Conservation (phyloP, 2,329 filamentous ascomycete species). For the Phialocephala subalpina region DNA sequence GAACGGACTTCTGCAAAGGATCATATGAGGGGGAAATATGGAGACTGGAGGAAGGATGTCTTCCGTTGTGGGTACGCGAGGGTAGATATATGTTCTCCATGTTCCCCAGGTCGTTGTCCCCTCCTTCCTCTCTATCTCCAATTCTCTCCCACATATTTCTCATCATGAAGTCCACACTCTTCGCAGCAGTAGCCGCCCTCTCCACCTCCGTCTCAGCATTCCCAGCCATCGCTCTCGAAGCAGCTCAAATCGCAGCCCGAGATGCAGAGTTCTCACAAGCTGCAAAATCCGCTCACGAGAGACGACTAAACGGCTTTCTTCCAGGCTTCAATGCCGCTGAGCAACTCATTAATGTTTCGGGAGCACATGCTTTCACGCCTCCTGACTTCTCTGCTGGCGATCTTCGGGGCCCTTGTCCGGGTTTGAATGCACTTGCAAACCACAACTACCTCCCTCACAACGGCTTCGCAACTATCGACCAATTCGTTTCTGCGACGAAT, state of each 20-base stretch:
- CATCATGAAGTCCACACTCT: constrained; percentile 1
- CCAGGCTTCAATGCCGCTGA: constrained; percentile 25
- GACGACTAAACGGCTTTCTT: constrained; percentile 16
- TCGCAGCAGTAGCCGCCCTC: constrained; percentile 17
- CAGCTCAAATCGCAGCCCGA: constrained; percentile 12
- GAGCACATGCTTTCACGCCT: constrained; percentile 13
- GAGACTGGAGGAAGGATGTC: background rate
- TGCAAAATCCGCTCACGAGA: background rate
- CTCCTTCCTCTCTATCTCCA: background rate
- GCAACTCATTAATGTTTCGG: constrained; percentile 21
- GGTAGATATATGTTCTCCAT: background rate
- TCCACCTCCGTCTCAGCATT: constrained; percentile 14
- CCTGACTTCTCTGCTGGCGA: constrained; percentile 29
- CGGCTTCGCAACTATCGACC: constrained; percentile 39
- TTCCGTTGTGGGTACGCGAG: background rate
- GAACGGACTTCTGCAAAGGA: background rate
- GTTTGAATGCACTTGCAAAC: constrained; percentile 50
- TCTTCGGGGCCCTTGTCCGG: constrained; percentile 42
- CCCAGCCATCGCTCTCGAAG: constrained; percentile 22
- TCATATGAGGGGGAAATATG: constrained; percentile 4
- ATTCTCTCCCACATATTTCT: background rate
- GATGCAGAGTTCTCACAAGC: constrained; percentile 9
- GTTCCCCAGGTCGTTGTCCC: background rate
- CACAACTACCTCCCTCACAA: constrained; percentile 46
- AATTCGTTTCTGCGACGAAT: constrained; percentile 44